Conservation (phyloP, 805 yeast genomes). For the Blastobotrys chiropterorum region DNA sequence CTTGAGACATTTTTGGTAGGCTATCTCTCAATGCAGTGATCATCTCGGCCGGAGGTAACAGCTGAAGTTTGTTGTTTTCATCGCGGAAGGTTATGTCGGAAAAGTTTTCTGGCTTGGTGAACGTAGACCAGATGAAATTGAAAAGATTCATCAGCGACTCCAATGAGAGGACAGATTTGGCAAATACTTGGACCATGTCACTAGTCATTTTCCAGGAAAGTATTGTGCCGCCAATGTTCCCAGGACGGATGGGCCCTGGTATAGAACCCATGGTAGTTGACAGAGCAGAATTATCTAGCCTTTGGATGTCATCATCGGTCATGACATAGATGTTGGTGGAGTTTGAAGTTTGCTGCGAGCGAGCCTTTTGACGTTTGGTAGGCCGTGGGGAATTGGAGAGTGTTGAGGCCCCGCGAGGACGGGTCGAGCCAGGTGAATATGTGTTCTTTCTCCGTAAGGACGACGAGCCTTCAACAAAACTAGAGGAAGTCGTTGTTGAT, state of each 20-base stretch:
- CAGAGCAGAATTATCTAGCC: not conserved
- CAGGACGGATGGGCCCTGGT: conserved; percentile 20
- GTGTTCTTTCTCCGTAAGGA: not conserved
- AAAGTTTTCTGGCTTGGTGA: conserved; percentile 19
- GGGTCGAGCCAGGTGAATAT: not conserved
- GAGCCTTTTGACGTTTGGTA: not conserved
- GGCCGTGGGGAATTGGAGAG: not conserved
- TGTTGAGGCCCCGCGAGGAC: not conserved
- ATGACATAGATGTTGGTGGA: conserved; percentile 1
- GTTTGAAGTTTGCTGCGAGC: not conserved
- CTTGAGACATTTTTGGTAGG: conserved; percentile 3
- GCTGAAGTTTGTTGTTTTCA: not conserved
- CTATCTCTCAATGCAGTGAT: conserved; percentile 6
- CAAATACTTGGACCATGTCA: conserved; percentile 14
- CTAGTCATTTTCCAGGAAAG: conserved; percentile 23
- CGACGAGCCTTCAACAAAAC: not conserved
- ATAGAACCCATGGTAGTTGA: not conserved
- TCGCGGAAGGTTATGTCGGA: not conserved
- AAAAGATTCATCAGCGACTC: conserved; percentile 10
- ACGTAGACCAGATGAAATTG: conserved; percentile 18
- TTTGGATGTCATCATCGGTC: conserved; percentile 5
- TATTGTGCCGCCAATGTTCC: conserved; percentile 18
- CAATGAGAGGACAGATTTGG: conserved; percentile 4
- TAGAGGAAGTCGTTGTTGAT: not conserved
- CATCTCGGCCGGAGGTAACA: conserved; percentile 19